Conservation (phyloP, 2,329 filamentous ascomycete genomes). For the Hypoxylon sp. region DNA sequence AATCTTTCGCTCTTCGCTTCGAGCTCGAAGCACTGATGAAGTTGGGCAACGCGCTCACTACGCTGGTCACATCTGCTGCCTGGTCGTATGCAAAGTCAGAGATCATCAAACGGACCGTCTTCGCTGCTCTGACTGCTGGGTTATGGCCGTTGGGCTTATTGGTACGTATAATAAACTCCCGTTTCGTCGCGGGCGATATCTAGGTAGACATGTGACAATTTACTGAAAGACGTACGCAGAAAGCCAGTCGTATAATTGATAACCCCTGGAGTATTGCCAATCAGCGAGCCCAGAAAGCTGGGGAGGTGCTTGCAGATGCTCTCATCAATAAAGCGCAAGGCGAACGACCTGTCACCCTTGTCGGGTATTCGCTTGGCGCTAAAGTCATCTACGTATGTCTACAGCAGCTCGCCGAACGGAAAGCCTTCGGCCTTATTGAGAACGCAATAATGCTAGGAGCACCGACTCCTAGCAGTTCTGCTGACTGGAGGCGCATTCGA, state of each 20-base stretch:
- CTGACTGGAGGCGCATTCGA: constrained; percentile 82
- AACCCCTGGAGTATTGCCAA: constrained; percentile 86
- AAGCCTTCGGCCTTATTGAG: constrained; percentile 87
- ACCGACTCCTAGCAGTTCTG: constrained; percentile 77
- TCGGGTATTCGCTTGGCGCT: constrained; percentile 86
- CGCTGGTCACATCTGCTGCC: constrained; percentile 83
- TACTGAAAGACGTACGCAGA: constrained; percentile 50
- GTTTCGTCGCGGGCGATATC: too few relatives aligned
- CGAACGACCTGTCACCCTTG: constrained; percentile 81
- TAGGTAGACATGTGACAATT: neutral
- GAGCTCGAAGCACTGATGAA: constrained; percentile 83
- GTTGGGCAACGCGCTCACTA: constrained; percentile 82
- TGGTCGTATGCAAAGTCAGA: constrained; percentile 77
- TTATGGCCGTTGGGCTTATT: constrained; percentile 73
- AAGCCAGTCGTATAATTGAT: constrained; percentile 79
- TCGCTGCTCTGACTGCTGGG: constrained; percentile 69
- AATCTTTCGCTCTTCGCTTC: constrained; percentile 87
- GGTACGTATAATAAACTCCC: too few relatives aligned
- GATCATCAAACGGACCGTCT: constrained; percentile 63
- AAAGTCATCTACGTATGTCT: constrained; percentile 87
- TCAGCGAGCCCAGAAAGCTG: constrained; percentile 80
- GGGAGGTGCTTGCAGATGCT: constrained; percentile 79
- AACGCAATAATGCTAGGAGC: constrained; percentile 86
- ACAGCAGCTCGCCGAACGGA: constrained; percentile 78
- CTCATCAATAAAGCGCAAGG: constrained; percentile 86